phyloP scores from a whole-genome alignment of 2,329 filamentous ascomycete genomes.

The Botrytis medusae region DNA sequence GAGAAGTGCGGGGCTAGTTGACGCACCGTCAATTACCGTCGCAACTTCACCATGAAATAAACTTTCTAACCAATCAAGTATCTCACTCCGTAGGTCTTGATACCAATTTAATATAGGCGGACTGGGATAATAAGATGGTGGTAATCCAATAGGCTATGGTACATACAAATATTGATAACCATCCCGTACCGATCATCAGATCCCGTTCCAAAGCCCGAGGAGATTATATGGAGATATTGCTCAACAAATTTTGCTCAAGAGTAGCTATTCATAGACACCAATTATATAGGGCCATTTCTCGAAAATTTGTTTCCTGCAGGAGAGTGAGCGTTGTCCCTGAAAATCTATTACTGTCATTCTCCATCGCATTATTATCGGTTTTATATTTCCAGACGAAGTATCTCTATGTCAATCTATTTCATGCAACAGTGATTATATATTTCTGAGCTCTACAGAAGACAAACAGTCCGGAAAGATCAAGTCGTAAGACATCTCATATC shows the following conservation, averaged over 20 bases:
- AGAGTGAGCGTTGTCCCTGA: no score
- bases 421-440: no score
- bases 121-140: background rate
- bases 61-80: background rate
- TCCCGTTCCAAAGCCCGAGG: background rate
- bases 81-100: no score
- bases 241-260: no score
- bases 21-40: background rate
- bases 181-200: background rate
- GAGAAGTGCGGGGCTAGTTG: slow-evolving; percentile 1
- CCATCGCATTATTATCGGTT: no score
- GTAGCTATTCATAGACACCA: background rate
- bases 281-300: background rate
- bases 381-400: no score
- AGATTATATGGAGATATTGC: background rate
- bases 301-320: background rate
- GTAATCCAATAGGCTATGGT: background rate
- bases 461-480: no score
- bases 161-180: background rate
- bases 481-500: no score
- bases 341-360: no score
- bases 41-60: background rate
- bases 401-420: no score
- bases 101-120: background rate
- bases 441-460: no score